Percentiles rank a stretch among this genome's conserved stretches.
Evolutionary conservation across 768 basidiomycete species (phyloP).

Genomic region (Boletus subcaerulescens): DNA sequence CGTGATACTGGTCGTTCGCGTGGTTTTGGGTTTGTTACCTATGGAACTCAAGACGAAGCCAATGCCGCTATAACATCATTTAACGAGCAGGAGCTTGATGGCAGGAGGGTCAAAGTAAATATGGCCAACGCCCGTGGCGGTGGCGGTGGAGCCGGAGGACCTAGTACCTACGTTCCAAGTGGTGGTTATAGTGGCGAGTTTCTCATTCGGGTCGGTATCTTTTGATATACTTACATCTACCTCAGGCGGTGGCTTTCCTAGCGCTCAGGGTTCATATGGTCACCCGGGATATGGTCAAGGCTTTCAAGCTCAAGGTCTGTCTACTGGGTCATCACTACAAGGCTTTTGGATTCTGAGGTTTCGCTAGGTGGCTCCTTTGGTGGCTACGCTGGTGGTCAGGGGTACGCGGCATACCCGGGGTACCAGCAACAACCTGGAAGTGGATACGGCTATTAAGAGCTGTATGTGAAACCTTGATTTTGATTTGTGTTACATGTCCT

Average conservation of each 20-base stretch:
- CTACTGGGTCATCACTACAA: not conserved
- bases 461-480: not conserved
- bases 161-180: constrained; percentile 28
- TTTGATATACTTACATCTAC: constrained; percentile 14
- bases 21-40: constrained; percentile 97
- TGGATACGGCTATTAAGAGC: constrained; percentile 28
- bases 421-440: constrained; percentile 25
- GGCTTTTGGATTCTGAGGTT: not conserved
- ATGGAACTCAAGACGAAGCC: constrained; percentile 58
- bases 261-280: constrained; percentile 24
- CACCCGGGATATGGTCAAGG: constrained; percentile 25
- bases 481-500: not conserved
- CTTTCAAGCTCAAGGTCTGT: constrained; percentile 13
- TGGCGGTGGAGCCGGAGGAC: constrained; percentile 40
- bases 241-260: constrained; percentile 28
- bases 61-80: constrained; percentile 69
- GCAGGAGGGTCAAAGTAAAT: constrained; percentile 87
- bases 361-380: constrained; percentile 7
- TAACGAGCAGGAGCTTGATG: constrained; percentile 93
- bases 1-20: constrained; percentile 96
- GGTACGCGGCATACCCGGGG: constrained; percentile 23
- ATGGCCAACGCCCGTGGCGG: constrained; percentile 71
- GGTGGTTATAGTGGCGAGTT: constrained; percentile 28
- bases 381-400: constrained; percentile 13
- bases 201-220: not conserved